Evolutionary conservation across 2,329 filamentous ascomycete species (phyloP).

Genomic region (Cordyceps cicadae): DNA sequence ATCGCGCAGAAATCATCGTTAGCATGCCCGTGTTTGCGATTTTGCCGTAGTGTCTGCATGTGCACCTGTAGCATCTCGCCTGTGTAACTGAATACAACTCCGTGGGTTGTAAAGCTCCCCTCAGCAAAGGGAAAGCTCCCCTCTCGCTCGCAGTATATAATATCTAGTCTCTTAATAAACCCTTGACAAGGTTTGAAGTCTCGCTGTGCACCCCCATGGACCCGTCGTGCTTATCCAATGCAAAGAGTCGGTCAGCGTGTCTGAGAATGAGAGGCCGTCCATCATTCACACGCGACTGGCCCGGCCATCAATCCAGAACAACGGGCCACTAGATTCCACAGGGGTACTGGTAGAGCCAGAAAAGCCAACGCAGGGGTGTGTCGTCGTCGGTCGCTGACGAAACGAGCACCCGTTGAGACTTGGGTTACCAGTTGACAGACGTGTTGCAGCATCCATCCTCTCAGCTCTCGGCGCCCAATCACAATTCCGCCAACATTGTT

Average conservation of each 20-base stretch:
- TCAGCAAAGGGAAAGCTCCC: neutral
- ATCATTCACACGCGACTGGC: neutral
- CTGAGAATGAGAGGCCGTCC: neutral
- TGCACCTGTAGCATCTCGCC: neutral
- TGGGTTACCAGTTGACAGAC: neutral
- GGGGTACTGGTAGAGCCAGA: neutral
- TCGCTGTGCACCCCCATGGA: neutral
- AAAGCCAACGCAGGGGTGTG: neutral
- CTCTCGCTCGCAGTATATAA: slow-evolving; percentile 6
- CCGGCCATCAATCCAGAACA: neutral
- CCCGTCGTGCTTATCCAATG: neutral
- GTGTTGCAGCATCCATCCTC: slow-evolving; percentile 5
- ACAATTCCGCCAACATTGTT: neutral
- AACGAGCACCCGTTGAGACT: neutral
- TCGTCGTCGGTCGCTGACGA: neutral
- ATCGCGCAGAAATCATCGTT: neutral
- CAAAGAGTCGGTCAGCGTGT: slow-evolving; percentile 9
- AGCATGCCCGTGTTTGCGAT: neutral
- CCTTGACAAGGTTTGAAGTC: neutral
- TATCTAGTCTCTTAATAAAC: neutral
- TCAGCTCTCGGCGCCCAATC: slow-evolving; percentile 1
- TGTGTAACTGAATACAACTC: too few relatives aligned
- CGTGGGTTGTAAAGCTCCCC: neutral
- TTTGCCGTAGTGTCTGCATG: neutral
- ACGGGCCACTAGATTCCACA: neutral